phyloP scores from a whole-genome alignment of 2,329 filamentous ascomycete species.

The Claviceps pazoutovae region DNA sequence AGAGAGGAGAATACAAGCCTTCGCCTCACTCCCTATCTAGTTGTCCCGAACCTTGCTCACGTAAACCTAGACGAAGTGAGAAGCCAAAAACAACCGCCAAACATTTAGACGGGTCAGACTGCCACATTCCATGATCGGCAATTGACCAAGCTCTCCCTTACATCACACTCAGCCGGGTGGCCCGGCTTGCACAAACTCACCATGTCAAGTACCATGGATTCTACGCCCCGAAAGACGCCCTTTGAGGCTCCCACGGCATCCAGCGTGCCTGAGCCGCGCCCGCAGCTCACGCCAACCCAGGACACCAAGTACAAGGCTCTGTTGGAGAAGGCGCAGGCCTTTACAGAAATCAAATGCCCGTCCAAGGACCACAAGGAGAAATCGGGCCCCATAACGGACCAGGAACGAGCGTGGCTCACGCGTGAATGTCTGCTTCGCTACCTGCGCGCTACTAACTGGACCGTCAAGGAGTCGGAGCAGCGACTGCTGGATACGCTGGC shows the following conservation, averaged over 20 bases:
- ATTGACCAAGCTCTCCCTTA: neutral
- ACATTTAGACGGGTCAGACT: too few relatives aligned
- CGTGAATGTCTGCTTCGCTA: conserved; percentile 87
- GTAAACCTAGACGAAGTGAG: neutral
- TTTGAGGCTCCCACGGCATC: conserved; percentile 42
- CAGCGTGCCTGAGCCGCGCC: conserved; percentile 40
- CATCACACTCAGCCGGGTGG: neutral
- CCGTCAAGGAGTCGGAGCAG: conserved; percentile 57
- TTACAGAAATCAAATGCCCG: conserved; percentile 45
- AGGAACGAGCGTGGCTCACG: conserved; percentile 80
- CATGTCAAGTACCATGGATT: neutral
- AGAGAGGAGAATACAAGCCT: neutral
- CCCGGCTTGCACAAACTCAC: neutral
- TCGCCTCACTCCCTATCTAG: neutral
- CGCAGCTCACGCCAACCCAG: conserved; percentile 61
- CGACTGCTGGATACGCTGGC: conserved; percentile 68
- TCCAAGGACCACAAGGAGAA: conserved; percentile 39
- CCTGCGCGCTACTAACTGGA: conserved; percentile 87
- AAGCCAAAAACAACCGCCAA: neutral
- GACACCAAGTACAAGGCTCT: conserved; percentile 68
- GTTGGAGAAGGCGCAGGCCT: conserved; percentile 53
- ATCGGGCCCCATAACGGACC: conserved; percentile 55
- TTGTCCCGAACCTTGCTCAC: neutral
- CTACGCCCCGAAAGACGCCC: conserved; percentile 34
- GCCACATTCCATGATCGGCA: neutral